Base-by-base conservation (phyloP, 371 early-diverging fungal genomes). In the Mucor circinelloides region DNA sequence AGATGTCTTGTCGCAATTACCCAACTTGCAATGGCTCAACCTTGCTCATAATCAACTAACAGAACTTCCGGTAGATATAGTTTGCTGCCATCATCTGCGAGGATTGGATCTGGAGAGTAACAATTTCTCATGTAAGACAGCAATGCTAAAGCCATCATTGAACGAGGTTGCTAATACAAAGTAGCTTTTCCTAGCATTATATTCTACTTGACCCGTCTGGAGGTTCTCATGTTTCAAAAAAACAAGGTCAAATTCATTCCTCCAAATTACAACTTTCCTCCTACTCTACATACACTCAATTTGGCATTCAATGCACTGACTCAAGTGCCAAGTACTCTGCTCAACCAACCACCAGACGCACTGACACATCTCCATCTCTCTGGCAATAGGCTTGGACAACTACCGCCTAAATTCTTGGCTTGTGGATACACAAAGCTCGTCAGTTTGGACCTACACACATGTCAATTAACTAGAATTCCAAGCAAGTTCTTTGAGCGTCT, bases 31-130 rank as follows among this genome's bases (percentile, higher is more conserved):
- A 34, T 82, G 80, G 80, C 64, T 80, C 6, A 72, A 75, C 19
- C 60, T 79, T 8, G 54, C 74, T 25, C 59, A 66, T 25, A 80
- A 82, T 62, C 44, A 55, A 15, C 31, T 82, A 12, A 44, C 28
- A 9, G 58, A 58, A 0, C 61, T 92, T 0, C 92, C 92, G 0
- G 63, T 72, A 7, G 84, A 87, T 17, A 71, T 91, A 19, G 76
- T 75, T 2, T 72, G 80, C 6, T 80, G 91, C 6, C 69, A 71
- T 31, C 74, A 79, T 12, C 71, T 92, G 17, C 82, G 88, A 36
- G 89, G 89, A 21, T 72, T 92, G 5, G 89, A 90, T 63, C 65
- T 92, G 0, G 88, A 88, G 15, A 75, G 76, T 58, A 92, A 92
- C 60, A 58, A 80, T 1, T 80, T 92, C 28, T 34, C 50, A 59